Conservation (phyloP, 257 asterid genomes). For the Fraxinus anomala region DNA sequence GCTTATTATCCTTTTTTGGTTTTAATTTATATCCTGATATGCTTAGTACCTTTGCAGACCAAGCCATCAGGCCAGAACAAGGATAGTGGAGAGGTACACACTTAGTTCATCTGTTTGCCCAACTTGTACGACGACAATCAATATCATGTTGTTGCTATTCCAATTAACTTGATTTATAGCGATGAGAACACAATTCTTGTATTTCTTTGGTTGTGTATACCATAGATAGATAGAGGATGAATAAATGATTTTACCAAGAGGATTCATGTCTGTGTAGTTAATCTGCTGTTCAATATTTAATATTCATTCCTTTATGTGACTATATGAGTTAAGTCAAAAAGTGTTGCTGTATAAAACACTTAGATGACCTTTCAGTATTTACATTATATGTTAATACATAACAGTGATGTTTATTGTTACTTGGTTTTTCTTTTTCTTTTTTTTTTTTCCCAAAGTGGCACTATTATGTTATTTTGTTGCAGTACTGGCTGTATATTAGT, state of each 20-base stretch:
- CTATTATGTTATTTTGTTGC: background rate
- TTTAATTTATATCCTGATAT: constrained; percentile 10
- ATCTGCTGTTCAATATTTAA: background rate
- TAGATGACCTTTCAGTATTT: background rate
- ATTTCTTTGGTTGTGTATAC: background rate
- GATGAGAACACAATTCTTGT: constrained; percentile 9
- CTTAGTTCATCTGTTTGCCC: background rate
- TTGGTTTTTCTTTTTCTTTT: background rate
- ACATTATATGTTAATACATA: background rate
- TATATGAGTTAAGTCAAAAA: background rate
- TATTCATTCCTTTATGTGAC: background rate
- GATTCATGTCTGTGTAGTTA: background rate
- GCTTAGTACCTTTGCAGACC: constrained; percentile 36
- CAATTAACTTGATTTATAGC: constrained; percentile 7
- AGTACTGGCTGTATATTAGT: background rate
- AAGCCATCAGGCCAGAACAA: constrained; percentile 41
- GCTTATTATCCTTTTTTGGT: background rate
- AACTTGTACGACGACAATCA: constrained; percentile 9
- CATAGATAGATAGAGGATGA: background rate
- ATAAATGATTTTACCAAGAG: background rate
- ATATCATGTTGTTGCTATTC: constrained; percentile 4
- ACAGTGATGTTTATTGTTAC: background rate
- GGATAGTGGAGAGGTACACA: constrained; percentile 55
- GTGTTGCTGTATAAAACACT: background rate
- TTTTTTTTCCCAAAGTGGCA: background rate